Conservation (phyloP, 2,329 filamentous ascomycete genomes). For the Clathrospora elynae region DNA sequence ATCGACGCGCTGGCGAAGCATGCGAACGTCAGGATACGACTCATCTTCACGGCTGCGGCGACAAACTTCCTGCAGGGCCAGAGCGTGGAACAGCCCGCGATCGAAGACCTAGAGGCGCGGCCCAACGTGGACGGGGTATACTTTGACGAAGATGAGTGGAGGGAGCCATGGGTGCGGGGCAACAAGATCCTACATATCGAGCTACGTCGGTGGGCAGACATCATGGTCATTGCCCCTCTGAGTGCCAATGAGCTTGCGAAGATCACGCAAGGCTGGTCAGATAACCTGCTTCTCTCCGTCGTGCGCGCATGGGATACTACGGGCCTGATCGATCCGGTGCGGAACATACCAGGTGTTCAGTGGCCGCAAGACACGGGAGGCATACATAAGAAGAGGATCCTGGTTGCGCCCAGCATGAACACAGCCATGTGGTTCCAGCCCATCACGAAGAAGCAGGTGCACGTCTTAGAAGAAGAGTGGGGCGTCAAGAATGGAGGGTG, state of each 20-base stretch:
- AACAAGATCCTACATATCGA: slow-evolving; percentile 90
- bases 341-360: slow-evolving; percentile 32
- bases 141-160: slow-evolving; percentile 85
- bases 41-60: slow-evolving; percentile 78
- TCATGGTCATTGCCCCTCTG: slow-evolving; percentile 79
- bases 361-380: slow-evolving; percentile 24
- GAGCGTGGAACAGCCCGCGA: slow-evolving; percentile 73
- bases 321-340: slow-evolving; percentile 39
- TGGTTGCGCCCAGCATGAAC: slow-evolving; percentile 86
- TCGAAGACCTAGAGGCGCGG: slow-evolving; percentile 63
- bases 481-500: slow-evolving; percentile 54
- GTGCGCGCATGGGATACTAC: slow-evolving; percentile 84
- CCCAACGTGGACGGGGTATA: slow-evolving; percentile 82
- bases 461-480: slow-evolving; percentile 75
- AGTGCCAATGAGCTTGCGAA: slow-evolving; percentile 87
- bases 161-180: slow-evolving; percentile 74
- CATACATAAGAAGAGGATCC: slow-evolving; percentile 62
- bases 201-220: slow-evolving; percentile 78
- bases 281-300: slow-evolving; percentile 74
- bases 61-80: slow-evolving; percentile 77
- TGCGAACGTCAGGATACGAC: slow-evolving; percentile 73
- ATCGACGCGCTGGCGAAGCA: slow-evolving; percentile 60
- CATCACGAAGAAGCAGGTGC: slow-evolving; percentile 73
- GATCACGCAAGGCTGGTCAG: slow-evolving; percentile 75
- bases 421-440: slow-evolving; percentile 89